phyloP scores from a whole-genome alignment of 805 yeast genomes.

The Pichia insulana region DNA sequence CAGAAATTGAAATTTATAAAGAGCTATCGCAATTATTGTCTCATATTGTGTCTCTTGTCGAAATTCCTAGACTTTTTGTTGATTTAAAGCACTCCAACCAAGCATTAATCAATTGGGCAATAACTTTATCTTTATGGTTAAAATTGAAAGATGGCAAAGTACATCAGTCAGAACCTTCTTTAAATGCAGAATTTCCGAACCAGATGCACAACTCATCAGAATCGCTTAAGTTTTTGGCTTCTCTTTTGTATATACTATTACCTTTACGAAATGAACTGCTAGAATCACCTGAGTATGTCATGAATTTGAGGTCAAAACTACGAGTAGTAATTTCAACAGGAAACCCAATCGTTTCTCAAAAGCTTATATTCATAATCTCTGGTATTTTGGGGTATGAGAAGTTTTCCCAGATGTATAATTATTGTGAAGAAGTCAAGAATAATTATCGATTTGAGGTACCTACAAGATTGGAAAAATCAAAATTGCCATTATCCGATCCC shows the following conservation, averaged over 20 bases:
- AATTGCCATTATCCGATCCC: not conserved
- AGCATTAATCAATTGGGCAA: conserved; percentile 41
- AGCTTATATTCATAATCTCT: conserved; percentile 42
- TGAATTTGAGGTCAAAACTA: not conserved
- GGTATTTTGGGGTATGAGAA: conserved; percentile 37
- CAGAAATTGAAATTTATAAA: conserved; percentile 35
- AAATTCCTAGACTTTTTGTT: conserved; percentile 39
- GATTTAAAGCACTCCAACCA: conserved; percentile 33
- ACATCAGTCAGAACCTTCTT: not conserved
- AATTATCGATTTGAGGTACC: not conserved
- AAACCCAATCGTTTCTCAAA: conserved; percentile 49
- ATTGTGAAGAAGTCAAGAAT: conserved; percentile 1
- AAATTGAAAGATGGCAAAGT: conserved; percentile 40
- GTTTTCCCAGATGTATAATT: conserved; percentile 13
- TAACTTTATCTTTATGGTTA: conserved; percentile 44
- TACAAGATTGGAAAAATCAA: not conserved
- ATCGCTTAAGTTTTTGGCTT: conserved; percentile 32
- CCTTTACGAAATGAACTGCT: conserved; percentile 32
- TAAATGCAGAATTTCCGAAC: not conserved
- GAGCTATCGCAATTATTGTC: conserved; percentile 31
- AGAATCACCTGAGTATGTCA: conserved; percentile 16
- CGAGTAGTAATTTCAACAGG: conserved; percentile 47
- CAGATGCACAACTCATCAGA: not conserved
- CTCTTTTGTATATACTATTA: conserved; percentile 36
- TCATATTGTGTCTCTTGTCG: conserved; percentile 31